phyloP scores from a whole-genome alignment of 306 rosid genomes.

The Pterocarpus santalinus region DNA sequence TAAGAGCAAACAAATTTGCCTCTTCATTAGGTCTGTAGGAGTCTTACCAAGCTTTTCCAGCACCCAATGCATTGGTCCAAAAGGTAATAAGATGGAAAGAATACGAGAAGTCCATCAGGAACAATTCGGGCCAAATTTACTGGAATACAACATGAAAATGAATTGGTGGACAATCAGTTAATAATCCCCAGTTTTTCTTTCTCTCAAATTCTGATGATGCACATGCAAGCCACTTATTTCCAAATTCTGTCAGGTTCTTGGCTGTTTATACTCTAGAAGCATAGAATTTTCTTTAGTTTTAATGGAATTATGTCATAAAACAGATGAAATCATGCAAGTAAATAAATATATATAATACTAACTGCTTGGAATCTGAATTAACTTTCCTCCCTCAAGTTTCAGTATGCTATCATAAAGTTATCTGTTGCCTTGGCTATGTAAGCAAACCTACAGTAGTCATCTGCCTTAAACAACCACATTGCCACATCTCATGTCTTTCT shows the following conservation, averaged over 20 bases:
- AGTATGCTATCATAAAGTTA: conserved; percentile 1
- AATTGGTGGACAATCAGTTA: conserved; percentile 25
- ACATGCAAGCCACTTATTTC: conserved; percentile 1
- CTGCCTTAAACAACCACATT: conserved; percentile 5
- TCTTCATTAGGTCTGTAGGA: conserved; percentile 34
- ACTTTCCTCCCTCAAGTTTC: conserved; percentile 1
- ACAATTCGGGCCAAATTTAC: conserved; percentile 95
- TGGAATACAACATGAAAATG: conserved; percentile 58
- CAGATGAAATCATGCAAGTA: conserved; percentile 12
- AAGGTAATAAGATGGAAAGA: conserved; percentile 94
- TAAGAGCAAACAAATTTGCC: conserved; percentile 41
- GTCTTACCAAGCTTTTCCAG: conserved; percentile 83
- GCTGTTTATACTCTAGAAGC: neutral
- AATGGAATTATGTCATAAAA: conserved; percentile 15
- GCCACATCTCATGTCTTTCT: conserved; percentile 1
- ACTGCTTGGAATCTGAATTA: conserved; percentile 7
- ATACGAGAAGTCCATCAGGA: conserved; percentile 95
- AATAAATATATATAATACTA: conserved; percentile 14
- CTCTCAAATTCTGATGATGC: conserved; percentile 13
- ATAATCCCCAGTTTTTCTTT: conserved; percentile 17
- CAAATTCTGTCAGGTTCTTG: neutral
- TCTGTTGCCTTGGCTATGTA: conserved; percentile 12
- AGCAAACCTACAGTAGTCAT: conserved; percentile 28
- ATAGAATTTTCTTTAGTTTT: conserved; percentile 5
- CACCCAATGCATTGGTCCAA: conserved; percentile 84